Evolutionary conservation across 495 filamentous ascomycete genomes (phyloP).

Genomic region (Aspergillus mulundensis): DNA sequence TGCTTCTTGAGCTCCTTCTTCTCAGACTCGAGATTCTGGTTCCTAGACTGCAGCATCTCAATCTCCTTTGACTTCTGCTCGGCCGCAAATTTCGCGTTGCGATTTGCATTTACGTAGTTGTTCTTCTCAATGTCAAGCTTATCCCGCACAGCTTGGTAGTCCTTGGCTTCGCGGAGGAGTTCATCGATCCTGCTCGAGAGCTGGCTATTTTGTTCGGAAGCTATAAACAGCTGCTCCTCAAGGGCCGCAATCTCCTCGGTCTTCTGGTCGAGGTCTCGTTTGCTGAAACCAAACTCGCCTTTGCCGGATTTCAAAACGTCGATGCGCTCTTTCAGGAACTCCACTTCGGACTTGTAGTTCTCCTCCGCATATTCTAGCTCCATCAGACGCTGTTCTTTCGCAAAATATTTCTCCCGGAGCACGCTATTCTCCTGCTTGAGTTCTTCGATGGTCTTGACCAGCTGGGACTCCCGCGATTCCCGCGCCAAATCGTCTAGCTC

Average conservation of each 20-base stretch:
- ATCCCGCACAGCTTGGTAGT: conserved; percentile 56
- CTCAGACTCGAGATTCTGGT: conserved; percentile 57
- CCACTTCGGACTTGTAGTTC: conserved; percentile 41
- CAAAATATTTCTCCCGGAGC: background rate
- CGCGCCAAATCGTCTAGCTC: conserved; percentile 21
- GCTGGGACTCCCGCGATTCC: conserved; percentile 36
- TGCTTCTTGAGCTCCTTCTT: conserved; percentile 55
- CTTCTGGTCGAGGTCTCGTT: conserved; percentile 44
- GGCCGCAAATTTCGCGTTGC: conserved; percentile 73
- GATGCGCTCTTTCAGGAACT: conserved; percentile 37
- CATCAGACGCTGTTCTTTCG: background rate
- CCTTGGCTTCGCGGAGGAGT: conserved; percentile 38
- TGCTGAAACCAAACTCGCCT: conserved; percentile 41
- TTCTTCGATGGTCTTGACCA: background rate
- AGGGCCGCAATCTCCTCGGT: conserved; percentile 52
- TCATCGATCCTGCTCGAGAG: background rate
- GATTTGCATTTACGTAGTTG: conserved; percentile 68
- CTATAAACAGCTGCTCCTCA: conserved; percentile 45
- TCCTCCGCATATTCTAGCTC: background rate
- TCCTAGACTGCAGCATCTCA: conserved; percentile 67
- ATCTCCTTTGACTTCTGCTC: conserved; percentile 73
- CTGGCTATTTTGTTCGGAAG: background rate
- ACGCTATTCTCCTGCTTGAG: background rate
- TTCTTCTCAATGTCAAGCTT: conserved; percentile 69
- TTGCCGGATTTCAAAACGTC: conserved; percentile 35